Base-by-base conservation (phyloP, 2,329 filamentous ascomycete species). In the Aschersonia sp. region DNA sequence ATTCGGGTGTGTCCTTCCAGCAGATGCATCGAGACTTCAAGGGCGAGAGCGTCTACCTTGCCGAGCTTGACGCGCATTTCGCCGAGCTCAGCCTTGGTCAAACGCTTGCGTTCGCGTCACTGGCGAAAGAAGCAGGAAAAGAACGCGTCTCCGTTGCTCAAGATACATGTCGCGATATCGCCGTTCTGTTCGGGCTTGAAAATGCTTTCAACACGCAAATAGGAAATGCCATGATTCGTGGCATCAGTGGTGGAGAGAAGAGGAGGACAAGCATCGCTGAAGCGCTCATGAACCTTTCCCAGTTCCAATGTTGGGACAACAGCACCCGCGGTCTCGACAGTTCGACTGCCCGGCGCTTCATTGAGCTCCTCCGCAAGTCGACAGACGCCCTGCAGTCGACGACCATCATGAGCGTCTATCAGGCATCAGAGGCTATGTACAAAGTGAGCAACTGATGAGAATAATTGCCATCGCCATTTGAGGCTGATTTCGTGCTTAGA, bases 251-350 rank as follows among this genome's bases (percentile, higher is more conserved):
- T 52, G 84, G 82, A 47, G 85, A 89, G 63, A 71, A 81, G 48
- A 86, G 85, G 65, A 78, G 84, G 51, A 83, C 87, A 5, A 84
- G 78, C 6, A 86, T 89, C 52, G 82, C 83, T 1, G 84, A 89
- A 60, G 85, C 82, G 0, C 31, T 32, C 4, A 12, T 51, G 3
- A 41, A 30, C 6, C 6, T n/a, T 9, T 31, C 46, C 6, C 47
- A 45, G 4, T 41, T 52, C 9, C 52, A 52, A 40, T 57, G 55
- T 40, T 59, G 56, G 56, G 56, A 59, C 30, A 59, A 59, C 47
- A 55, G 53, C 47, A 59, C 56, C 2, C 50, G 56, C 1, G 56
- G 56, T 0, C 45, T 59, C 1, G 56, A 58, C 40, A 56, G 54
- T 28, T 44, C 50, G 4, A 60, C 55, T n/a, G 58, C 58, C 0